phyloP scores from a whole-genome alignment of 176 grass and related monocot species.

The Dendrocalamus sinicus region DNA sequence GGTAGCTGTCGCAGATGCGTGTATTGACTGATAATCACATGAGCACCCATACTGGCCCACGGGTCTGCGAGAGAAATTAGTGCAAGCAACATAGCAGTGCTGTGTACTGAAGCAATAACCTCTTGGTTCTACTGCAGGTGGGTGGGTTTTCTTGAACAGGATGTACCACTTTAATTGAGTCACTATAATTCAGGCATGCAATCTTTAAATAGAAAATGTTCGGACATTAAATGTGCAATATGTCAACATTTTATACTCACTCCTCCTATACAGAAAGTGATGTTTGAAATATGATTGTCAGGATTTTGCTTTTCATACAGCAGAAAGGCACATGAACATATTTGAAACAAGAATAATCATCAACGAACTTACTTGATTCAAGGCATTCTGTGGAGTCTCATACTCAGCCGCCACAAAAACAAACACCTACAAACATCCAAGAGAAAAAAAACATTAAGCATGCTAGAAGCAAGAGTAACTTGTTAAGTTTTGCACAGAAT shows the following conservation, averaged over 20 bases:
- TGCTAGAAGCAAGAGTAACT: not conserved
- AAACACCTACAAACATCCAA: slow-evolving; percentile 78
- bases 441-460: slow-evolving; percentile 5
- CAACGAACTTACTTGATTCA: slow-evolving; percentile 77
- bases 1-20: not conserved
- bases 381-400: slow-evolving; percentile 79
- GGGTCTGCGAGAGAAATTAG: not conserved
- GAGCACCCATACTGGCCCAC: not conserved
- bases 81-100: not conserved
- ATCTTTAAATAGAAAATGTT: not conserved
- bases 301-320: not conserved
- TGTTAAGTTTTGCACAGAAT: not conserved
- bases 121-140: not conserved
- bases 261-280: slow-evolving; percentile 4
- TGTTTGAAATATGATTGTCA: not conserved
- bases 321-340: not conserved
- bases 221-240: not conserved
- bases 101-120: not conserved
- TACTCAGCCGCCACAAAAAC: slow-evolving; percentile 98
- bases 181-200: not conserved
- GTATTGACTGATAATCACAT: not conserved
- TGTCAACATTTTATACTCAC: not conserved
- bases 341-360: slow-evolving; percentile 2
- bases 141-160: slow-evolving; percentile 10
- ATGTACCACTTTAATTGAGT: not conserved